phyloP scores from a whole-genome alignment of 1,284 basidiomycete genomes.

The Ceratorhiza oryzae-sativae region DNA sequence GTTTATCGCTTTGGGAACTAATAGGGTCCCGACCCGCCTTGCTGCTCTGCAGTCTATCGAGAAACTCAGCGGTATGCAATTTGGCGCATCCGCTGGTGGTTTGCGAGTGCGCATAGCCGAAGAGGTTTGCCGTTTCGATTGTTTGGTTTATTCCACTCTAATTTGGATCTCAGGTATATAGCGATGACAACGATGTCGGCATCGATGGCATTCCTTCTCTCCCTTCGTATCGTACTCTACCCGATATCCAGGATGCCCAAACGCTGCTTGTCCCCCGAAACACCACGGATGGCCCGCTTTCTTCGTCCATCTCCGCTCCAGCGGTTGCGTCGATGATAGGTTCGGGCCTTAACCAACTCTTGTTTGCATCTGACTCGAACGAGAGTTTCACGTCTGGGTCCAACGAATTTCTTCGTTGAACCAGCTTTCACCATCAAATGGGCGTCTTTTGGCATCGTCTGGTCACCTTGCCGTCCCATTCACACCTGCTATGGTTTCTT shows the following conservation, averaged over 20 bases:
- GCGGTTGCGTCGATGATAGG: slow-evolving; percentile 26
- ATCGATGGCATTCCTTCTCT: background rate
- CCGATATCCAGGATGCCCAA: slow-evolving; percentile 5
- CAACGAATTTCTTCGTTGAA: background rate
- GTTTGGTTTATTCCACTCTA: background rate
- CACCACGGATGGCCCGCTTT: background rate
- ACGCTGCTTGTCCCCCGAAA: background rate
- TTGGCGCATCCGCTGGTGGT: slow-evolving; percentile 8
- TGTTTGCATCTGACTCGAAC: slow-evolving; percentile 27
- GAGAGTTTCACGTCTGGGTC: slow-evolving; percentile 4
- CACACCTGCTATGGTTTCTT: slow-evolving; percentile 13
- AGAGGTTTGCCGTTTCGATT: background rate
- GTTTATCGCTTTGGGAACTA: background rate
- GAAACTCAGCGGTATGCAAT: slow-evolving; percentile 32
- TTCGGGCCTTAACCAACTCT: slow-evolving; percentile 22
- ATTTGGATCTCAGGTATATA: background rate
- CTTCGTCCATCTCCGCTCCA: slow-evolving; percentile 17
- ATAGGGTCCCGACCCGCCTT: slow-evolving; percentile 26
- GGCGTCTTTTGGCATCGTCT: slow-evolving; percentile 13
- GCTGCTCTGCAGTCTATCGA: slow-evolving; percentile 28
- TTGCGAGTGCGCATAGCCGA: slow-evolving; percentile 12
- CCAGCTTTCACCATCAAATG: slow-evolving; percentile 23
- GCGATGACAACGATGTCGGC: background rate
- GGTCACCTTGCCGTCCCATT: slow-evolving; percentile 1
- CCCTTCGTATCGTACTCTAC: slow-evolving; percentile 35